These are phyloP conservation scores for Juncus effusus DNA, from an alignment of 176 grass and related monocot species.

Conservation along the genomic window DNA sequence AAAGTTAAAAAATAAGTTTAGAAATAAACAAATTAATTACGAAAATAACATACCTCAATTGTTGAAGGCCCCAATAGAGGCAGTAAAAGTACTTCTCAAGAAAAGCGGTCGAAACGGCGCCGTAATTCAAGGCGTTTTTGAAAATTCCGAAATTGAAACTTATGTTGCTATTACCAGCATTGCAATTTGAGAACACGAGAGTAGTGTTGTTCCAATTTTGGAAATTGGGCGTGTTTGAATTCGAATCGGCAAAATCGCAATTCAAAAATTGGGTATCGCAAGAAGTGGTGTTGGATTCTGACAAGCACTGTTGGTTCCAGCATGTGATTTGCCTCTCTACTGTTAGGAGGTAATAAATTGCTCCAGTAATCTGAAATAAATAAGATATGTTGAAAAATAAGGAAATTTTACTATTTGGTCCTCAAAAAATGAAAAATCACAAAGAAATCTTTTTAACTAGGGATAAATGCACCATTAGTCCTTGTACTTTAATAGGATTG, in stretches of 20 bases:
- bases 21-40: too few species aligned
- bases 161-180: not conserved
- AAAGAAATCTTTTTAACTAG: too few species aligned
- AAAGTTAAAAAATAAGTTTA: not conserved
- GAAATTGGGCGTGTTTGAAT: not conserved
- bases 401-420: not conserved
- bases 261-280: conserved; percentile 43
- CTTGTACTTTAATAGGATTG: too few species aligned
- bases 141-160: conserved; percentile 58
- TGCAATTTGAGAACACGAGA: conserved; percentile 26
- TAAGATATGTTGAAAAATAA: not conserved
- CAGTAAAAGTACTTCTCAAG: conserved; percentile 75
- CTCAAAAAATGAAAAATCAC: too few species aligned
- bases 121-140: not conserved
- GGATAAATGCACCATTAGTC: too few species aligned
- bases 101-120: conserved; percentile 42
- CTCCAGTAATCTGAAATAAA: conserved; percentile 63
- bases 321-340: conserved; percentile 82
- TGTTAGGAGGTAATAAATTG: conserved; percentile 77
- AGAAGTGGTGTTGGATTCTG: not conserved
- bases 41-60: conserved; percentile 50
- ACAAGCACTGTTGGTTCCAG: conserved; percentile 55
- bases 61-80: conserved; percentile 87
- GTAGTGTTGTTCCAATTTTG: conserved; percentile 19
- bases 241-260: conserved; percentile 34